Percentiles rank a stretch among this genome's conserved stretches.
phyloP scores from a whole-genome alignment of 1,284 basidiomycete species.

The Ceratobasidium sp. region DNA sequence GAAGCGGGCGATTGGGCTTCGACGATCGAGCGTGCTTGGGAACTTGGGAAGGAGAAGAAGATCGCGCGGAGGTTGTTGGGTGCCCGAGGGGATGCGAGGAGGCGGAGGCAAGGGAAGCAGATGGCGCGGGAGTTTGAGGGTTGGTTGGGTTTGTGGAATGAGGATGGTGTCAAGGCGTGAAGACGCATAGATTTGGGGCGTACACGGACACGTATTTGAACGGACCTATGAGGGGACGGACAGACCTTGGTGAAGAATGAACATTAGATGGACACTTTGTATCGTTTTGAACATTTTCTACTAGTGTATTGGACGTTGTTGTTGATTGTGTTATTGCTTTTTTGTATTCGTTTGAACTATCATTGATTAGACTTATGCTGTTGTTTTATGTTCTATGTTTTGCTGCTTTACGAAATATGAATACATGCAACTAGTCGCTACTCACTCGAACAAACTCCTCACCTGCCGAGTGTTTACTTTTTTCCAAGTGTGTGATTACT shows the following conservation, averaged over 20 bases:
- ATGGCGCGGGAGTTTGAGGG: conserved; percentile 67
- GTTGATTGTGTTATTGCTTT: conserved; percentile 10
- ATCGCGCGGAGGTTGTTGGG: conserved; percentile 54
- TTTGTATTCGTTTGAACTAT: conserved; percentile 22
- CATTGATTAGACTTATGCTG: not conserved
- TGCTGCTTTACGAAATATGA: not conserved
- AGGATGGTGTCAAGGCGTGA: conserved; percentile 8
- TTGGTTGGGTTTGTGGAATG: conserved; percentile 63
- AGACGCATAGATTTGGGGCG: not conserved
- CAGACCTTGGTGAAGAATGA: not conserved
- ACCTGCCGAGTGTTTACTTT: too few relatives aligned
- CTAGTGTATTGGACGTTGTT: not conserved
- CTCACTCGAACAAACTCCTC: conserved; percentile 10
- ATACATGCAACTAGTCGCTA: not conserved
- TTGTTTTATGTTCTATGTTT: not conserved
- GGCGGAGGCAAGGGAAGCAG: conserved; percentile 62
- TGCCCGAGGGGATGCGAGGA: conserved; percentile 60
- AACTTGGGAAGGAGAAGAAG: conserved; percentile 64
- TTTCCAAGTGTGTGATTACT: not conserved
- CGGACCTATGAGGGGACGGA: not conserved
- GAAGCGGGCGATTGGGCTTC: conserved; percentile 77
- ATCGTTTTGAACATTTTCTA: conserved; percentile 14
- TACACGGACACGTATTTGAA: not conserved
- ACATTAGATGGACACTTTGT: conserved; percentile 16
- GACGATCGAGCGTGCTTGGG: conserved; percentile 69